Conservation (phyloP, 371 early-diverging fungal species). For the Phascolomyces articulosus region DNA sequence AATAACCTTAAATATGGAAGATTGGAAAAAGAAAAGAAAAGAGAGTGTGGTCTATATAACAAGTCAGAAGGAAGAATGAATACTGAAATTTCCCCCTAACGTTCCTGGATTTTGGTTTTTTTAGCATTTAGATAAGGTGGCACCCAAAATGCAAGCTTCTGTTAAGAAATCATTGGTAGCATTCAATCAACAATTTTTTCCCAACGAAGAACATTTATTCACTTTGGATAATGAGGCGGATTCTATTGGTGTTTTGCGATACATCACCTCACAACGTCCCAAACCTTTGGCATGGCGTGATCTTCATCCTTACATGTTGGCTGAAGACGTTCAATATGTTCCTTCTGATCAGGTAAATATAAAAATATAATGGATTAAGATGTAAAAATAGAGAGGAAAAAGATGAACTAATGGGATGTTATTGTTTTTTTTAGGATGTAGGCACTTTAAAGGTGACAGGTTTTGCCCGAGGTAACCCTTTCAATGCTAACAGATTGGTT, state of each 20-base stretch:
- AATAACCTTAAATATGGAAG: neutral
- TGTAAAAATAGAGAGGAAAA: too few relatives aligned
- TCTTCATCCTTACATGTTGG: slow-evolving; percentile 84
- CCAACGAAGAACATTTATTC: slow-evolving; percentile 75
- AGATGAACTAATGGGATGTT: too few relatives aligned
- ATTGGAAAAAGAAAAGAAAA: neutral
- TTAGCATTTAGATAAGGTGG: slow-evolving; percentile 64
- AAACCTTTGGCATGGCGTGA: slow-evolving; percentile 89
- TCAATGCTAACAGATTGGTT: slow-evolving; percentile 88
- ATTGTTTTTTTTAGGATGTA: neutral
- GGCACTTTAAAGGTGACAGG: slow-evolving; percentile 86
- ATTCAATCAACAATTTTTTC: slow-evolving; percentile 88
- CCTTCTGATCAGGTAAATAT: slow-evolving; percentile 27
- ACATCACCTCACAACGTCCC: slow-evolving; percentile 75
- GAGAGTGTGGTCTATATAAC: too few relatives aligned
- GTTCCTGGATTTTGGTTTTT: neutral
- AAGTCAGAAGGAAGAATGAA: too few relatives aligned
- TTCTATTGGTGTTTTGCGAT: slow-evolving; percentile 61
- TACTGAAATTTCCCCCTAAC: too few relatives aligned
- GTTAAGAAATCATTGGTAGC: slow-evolving; percentile 82
- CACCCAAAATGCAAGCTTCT: slow-evolving; percentile 70
- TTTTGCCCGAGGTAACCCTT: slow-evolving; percentile 75
- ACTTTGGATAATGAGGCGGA: slow-evolving; percentile 61
- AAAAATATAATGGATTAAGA: too few relatives aligned
- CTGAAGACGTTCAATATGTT: slow-evolving; percentile 73